phyloP scores from a whole-genome alignment of 768 basidiomycete species.

The Boletus bicolor region DNA sequence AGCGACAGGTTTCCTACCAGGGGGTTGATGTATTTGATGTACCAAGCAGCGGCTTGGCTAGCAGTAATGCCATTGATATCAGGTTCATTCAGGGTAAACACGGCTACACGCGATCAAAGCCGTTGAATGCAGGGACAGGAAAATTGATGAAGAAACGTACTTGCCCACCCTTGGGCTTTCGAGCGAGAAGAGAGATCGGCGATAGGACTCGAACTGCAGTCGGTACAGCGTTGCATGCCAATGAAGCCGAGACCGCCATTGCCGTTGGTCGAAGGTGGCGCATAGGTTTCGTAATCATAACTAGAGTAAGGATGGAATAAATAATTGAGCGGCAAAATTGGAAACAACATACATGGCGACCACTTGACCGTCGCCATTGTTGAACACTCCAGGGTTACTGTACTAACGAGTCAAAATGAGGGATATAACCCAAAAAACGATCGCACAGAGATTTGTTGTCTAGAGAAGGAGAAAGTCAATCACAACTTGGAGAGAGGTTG shows the following conservation, averaged over 20 bases:
- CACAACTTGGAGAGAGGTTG: background rate
- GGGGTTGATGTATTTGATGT: constrained; percentile 36
- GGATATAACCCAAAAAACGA: background rate
- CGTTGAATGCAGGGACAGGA: background rate
- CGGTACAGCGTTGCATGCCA: constrained; percentile 38
- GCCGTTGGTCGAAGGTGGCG: constrained; percentile 35
- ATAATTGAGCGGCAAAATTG: background rate
- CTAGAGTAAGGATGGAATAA: constrained; percentile 13
- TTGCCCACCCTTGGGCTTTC: constrained; percentile 31
- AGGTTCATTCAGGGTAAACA: constrained; percentile 38
- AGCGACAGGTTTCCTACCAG: constrained; percentile 23
- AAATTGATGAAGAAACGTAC: constrained; percentile 14
- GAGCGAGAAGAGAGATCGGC: constrained; percentile 31
- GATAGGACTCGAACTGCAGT: constrained; percentile 38
- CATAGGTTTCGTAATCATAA: constrained; percentile 38
- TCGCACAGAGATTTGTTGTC: constrained; percentile 32
- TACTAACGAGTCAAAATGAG: constrained; percentile 2
- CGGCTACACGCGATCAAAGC: constrained; percentile 15
- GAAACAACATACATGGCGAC: constrained; percentile 29
- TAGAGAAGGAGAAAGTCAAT: constrained; percentile 10
- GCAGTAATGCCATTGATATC: constrained; percentile 32
- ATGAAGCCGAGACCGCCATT: constrained; percentile 37
- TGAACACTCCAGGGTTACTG: constrained; percentile 30
- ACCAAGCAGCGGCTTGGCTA: constrained; percentile 34
- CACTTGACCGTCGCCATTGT: constrained; percentile 34